Base-by-base conservation (phyloP, 2,329 filamentous ascomycete genomes). In the Arthrobotrys entomopaga region DNA sequence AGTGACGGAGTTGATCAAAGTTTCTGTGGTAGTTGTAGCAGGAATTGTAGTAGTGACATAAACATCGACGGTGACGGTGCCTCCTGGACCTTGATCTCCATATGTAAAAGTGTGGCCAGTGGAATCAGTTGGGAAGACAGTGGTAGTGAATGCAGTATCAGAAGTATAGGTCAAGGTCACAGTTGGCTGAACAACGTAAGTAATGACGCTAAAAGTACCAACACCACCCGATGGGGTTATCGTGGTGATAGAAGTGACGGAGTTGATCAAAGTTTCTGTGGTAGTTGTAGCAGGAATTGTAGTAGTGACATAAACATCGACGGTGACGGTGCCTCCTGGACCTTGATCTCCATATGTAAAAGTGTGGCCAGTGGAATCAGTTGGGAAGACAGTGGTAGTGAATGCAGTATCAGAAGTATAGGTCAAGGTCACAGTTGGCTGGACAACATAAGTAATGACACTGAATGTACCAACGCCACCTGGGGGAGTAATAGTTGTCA, bases 181-280 rank as follows among this genome's bases (percentile, higher is more conserved):
- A 1, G 13, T 46, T 13, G 42, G 42, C n/a, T 46, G 42, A 7
- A 19, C 16, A 13, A 46, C 13, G 42, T 46, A 46, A 10, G 42
- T 46, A 8, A 46, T 46, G 42, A 46, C 16, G n/a, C 42, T 46
- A 13, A 46, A 15, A 46, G 42, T 46, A n/a, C 42, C 42, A n/a
- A 19, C 13, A 13, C 42, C 42, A 46, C 16, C 42, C 6, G 42
- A 5, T 46, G 16, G 15, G n/a, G 42, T 34, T 5, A 34, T 8
- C 10, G 29, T 34, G 29, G 29, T 34, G 10, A 34, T 6, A 34
- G 29, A 34, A 10, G 29, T 34, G 10, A 34, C 29, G 10, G 29
- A n/a, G n/a, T 15, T 19, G 16, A 46, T 46, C 15, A 15, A 19
- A 19, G 42, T 46, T 15, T n/a, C 15, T 13, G 42, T 46, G 5